A percentile compares a stretch with the other conserved stretches of the same genome.
These are phyloP conservation scores for Pythium sukuiense DNA, from an alignment of 352 stramenopile genomes.

Conservation along the genomic window DNA sequence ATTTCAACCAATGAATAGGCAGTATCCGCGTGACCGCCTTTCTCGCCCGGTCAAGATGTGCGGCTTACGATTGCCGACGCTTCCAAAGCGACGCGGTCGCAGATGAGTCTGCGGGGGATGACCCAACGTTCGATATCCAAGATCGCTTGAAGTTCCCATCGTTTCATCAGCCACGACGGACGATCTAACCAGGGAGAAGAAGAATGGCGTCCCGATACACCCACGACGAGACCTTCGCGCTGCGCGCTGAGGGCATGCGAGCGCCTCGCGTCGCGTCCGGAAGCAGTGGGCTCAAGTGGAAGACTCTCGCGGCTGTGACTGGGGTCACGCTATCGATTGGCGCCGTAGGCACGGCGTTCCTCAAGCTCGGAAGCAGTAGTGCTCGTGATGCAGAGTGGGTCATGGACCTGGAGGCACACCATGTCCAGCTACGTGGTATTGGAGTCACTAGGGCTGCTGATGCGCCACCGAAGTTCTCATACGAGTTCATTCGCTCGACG, in stretches of 20 bases:
- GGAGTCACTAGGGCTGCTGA: neutral
- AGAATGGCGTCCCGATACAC: constrained; percentile 10
- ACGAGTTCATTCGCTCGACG: neutral
- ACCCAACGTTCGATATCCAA: too few relatives aligned
- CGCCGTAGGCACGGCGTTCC: neutral
- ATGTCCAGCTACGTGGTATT: constrained; percentile 3
- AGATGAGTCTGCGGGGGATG: neutral
- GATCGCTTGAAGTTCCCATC: too few relatives aligned
- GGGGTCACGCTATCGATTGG: neutral
- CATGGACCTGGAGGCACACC: neutral
- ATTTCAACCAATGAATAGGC: neutral
- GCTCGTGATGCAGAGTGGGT: neutral
- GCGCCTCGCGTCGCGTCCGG: neutral
- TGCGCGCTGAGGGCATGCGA: neutral
- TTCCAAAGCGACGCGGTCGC: constrained; percentile 5
- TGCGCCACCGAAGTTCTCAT: neutral
- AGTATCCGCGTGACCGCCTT: neutral
- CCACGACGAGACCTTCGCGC: constrained; percentile 15
- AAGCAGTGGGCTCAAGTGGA: constrained; percentile 2
- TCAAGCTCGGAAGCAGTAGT: neutral
- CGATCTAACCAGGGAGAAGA: too few relatives aligned
- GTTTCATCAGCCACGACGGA: neutral
- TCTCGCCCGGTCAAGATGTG: neutral
- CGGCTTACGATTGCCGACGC: neutral
- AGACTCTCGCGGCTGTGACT: neutral